A percentile compares a stretch with the other conserved stretches of the same genome.
Conservation (phyloP, 176 grass and related monocot genomes). For the Oryza australiensis region DNA sequence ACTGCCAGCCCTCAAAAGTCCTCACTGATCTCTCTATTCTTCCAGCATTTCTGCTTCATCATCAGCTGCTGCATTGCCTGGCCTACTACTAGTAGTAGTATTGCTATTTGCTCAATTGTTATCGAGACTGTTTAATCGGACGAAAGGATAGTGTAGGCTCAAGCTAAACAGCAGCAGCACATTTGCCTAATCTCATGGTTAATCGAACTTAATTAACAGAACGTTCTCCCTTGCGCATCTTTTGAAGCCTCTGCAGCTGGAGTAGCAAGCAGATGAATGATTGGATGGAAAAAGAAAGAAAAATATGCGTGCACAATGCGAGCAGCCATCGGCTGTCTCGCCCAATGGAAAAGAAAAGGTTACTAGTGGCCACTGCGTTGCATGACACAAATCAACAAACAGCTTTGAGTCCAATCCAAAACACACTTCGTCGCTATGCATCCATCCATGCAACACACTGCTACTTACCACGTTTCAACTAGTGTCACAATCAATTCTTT, state of each 20-base stretch:
- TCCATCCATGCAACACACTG: background rate
- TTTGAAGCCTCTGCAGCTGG: slow-evolving; percentile 14
- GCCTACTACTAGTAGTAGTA: no score
- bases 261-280: background rate
- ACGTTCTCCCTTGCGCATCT: slow-evolving; percentile 40
- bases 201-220: no score
- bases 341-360: background rate
- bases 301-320: background rate
- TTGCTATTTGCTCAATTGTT: background rate
- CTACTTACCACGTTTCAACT: background rate
- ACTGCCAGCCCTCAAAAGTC: no score
- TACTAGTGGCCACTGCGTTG: background rate
- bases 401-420: background rate
- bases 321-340: background rate
- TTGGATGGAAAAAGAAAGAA: slow-evolving; percentile 14
- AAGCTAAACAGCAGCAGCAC: background rate
- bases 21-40: no score
- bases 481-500: background rate
- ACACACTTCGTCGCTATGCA: background rate
- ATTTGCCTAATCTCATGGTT: background rate
- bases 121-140: background rate
- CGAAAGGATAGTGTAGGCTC: background rate
- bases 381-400: background rate
- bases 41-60: no score
- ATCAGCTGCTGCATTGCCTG: background rate